phyloP scores from a whole-genome alignment of 768 basidiomycete species.

The Termitomyces sp. region DNA sequence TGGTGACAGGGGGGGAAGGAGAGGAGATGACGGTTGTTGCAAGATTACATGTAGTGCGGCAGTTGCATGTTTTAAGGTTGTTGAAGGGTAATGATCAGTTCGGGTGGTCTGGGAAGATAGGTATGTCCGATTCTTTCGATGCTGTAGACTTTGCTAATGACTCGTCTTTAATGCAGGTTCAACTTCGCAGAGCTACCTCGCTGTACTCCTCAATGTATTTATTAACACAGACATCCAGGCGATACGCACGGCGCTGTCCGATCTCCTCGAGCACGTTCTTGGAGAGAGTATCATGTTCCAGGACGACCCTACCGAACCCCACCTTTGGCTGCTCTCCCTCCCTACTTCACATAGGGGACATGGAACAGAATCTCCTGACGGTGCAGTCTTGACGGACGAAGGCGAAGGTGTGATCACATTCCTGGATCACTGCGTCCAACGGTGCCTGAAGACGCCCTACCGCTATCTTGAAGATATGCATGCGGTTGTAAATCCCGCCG shows the following conservation, averaged over 20 bases:
- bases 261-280: constrained; percentile 64
- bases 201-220: constrained; percentile 68
- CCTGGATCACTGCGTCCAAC: constrained; percentile 82
- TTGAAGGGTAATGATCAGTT: constrained; percentile 80
- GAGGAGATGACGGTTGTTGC: constrained; percentile 23
- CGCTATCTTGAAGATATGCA: constrained; percentile 77
- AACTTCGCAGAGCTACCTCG: constrained; percentile 60
- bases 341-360: constrained; percentile 39
- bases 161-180: constrained; percentile 17
- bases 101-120: constrained; percentile 69
- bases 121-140: constrained; percentile 32
- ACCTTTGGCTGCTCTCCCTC: constrained; percentile 69
- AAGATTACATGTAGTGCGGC: constrained; percentile 46
- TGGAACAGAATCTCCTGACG: constrained; percentile 46
- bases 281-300: constrained; percentile 76
- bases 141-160: background rate
- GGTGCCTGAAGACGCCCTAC: constrained; percentile 81
- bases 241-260: constrained; percentile 41
- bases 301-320: constrained; percentile 66
- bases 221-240: constrained; percentile 44
- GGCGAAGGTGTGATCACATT: constrained; percentile 56
- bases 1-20: constrained; percentile 15
- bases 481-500: constrained; percentile 21
- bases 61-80: constrained; percentile 74
- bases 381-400: constrained; percentile 51